Evolutionary conservation across 352 stramenopile species (phyloP), one percentile per base, ranked within the genome.

Genomic region (Saprolegnia parasitica): DNA sequence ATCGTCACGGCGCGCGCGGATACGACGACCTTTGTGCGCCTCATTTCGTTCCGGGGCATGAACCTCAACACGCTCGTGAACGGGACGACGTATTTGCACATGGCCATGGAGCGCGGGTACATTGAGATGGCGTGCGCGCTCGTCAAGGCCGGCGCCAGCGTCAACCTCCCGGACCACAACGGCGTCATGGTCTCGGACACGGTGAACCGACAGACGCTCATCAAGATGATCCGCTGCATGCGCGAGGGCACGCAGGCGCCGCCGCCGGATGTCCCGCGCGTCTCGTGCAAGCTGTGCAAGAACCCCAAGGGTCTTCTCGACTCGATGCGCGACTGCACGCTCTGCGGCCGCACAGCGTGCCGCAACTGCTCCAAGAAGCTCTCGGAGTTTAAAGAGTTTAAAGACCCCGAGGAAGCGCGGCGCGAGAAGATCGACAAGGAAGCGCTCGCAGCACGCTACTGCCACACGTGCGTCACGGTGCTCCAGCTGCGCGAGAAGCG

Each of bases 291-390:
- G 77, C 83, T 93, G 52, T 95, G 86, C 74, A 90, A 90, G 72
- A 81, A 86, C 45, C 81, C 84, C 2, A 90, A 89, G 64, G 83
- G 83, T 0, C 39, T 91, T 56, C 77, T 95, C 55, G 86, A 95
- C 56, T 78, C 84, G 63, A 74, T 90, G 23, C 80, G 77, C 49
- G 84, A 93, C 71, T 95, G 86, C 72, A 79, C 78, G 45, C 75
- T 95, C 15, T 95, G 86, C 32, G 85, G 84, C 21, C 86, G 86
- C 54, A 75, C 81, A 0, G 79, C 90, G 29, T 95, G 86, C 76
- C 91, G 91, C 74, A 91, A 86, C 71, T 90, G 84, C 77, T 95
- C 84, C 26, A 78, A 90, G 68, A 90, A 89, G 67, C 78, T 82
- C 42, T 77, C 77, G 18, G 86, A 94, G 57, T 26, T 55, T 5